Percentiles rank a stretch among this genome's conserved stretches.
These are phyloP conservation scores for Patellifolia procumbens DNA, from an alignment of 179 eudicot genomes.

Conservation along the genomic window DNA sequence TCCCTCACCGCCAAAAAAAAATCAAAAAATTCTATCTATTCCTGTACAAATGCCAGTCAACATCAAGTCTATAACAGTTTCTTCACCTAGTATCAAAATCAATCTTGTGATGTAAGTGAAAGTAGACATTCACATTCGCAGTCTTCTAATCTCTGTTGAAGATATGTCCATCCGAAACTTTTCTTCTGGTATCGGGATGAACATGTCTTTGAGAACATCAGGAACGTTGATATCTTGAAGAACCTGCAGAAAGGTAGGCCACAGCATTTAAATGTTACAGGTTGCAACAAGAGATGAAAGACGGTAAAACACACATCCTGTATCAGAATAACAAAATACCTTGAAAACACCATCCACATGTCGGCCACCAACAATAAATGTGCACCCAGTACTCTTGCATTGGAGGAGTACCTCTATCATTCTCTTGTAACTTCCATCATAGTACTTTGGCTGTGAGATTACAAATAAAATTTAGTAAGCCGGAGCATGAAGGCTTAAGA, in stretches of 20 bases:
- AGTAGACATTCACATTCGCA: conserved; percentile 10
- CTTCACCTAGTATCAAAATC: not conserved
- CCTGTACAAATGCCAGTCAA: not conserved
- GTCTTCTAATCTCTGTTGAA: conserved; percentile 65
- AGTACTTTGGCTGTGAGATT: conserved; percentile 74
- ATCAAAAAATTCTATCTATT: not conserved
- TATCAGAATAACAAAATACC: conserved; percentile 40
- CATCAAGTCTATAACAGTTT: not conserved
- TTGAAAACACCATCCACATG: conserved; percentile 74
- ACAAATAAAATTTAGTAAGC: not conserved
- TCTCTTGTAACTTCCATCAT: conserved; percentile 62
- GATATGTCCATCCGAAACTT: conserved; percentile 87
- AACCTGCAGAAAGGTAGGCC: conserved; percentile 46
- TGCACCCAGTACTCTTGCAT: conserved; percentile 81
- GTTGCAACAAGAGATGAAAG: not conserved
- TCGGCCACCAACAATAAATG: conserved; percentile 90
- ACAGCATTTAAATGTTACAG: no score
- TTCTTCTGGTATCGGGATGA: conserved; percentile 78
- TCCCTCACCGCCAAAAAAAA: no score
- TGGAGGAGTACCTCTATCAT: conserved; percentile 74
- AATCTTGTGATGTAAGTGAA: not conserved
- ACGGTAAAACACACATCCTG: not conserved
- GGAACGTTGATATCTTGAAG: conserved; percentile 88
- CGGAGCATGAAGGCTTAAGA: no score
- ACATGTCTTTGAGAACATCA: conserved; percentile 67